Evolutionary conservation across 768 basidiomycete genomes (phyloP).

Genomic region (Ramaria sp.): DNA sequence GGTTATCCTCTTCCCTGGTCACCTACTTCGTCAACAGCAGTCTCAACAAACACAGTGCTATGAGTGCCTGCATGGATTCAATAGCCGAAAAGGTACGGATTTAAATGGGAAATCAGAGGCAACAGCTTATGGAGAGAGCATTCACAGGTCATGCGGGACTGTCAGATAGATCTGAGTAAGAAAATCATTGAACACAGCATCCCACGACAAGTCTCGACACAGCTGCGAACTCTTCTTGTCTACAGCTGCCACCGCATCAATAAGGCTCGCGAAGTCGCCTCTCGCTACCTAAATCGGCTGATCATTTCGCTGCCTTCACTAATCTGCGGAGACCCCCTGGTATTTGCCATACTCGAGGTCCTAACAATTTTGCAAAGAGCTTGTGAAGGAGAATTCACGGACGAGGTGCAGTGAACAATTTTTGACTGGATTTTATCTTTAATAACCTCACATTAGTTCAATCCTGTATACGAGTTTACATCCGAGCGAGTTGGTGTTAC

Average conservation of each 20-base stretch:
- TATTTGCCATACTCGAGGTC: constrained; percentile 84
- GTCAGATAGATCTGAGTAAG: constrained; percentile 56
- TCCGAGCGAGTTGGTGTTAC: constrained; percentile 70
- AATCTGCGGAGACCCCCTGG: constrained; percentile 81
- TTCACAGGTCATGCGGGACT: constrained; percentile 65
- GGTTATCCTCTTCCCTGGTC: constrained; percentile 71
- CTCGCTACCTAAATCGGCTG: constrained; percentile 73
- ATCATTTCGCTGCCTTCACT: constrained; percentile 90
- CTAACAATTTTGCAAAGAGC: constrained; percentile 80
- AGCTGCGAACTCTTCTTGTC: constrained; percentile 68
- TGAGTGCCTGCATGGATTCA: constrained; percentile 74
- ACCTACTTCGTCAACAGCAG: constrained; percentile 84
- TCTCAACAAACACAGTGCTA: constrained; percentile 56
- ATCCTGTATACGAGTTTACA: constrained; percentile 72
- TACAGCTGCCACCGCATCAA: constrained; percentile 73
- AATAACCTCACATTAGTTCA: constrained; percentile 45
- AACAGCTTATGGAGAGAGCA: neutral
- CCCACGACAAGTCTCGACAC: constrained; percentile 52
- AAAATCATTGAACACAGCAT: constrained; percentile 76
- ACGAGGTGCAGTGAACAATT: constrained; percentile 53
- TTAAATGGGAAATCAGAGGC: neutral
- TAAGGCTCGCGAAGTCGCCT: constrained; percentile 73
- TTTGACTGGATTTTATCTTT: neutral
- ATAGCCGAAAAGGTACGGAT: constrained; percentile 68
- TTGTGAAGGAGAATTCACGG: constrained; percentile 82